Base-by-base conservation (phyloP, 768 basidiomycete species). In the Boletellus ananas region DNA sequence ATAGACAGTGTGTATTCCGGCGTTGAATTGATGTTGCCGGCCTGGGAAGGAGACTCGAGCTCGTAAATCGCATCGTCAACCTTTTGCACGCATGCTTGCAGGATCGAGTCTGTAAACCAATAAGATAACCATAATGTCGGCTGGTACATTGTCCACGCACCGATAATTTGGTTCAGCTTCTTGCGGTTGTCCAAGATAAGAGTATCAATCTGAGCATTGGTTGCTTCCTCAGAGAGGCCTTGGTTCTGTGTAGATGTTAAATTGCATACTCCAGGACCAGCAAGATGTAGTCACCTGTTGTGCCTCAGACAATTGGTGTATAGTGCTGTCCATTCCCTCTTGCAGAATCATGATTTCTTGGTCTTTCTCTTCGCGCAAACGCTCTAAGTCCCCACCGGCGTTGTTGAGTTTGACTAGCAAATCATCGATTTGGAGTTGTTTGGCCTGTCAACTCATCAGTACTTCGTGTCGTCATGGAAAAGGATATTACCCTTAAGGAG, bases 1-100 rank as follows among this genome's bases (percentile, higher is more conserved):
- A 98, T 94, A 1, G 96, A 96, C 16, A 97, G 75, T 1, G 94
- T 95, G 67, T 98, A 98, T 66, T 97, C 95, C 4, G 96, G 96
- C 0, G 96, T 98, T n/a, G 95, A 92, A 64, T 90, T 95, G 58
- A 87, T 79, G 70, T 98, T 97, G 34, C 95, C 96, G 4, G 88
- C 87, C 61, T 93, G 90, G 35, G 90, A 87, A 3, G 93, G 92
- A 4, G 96, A 96, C 69, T 99, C 95, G 36, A 99, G 79, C 68
- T 98, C 96, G 70, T 98, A 99, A 59, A 98, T 90, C 6, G 92
- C 81, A 62, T 98, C 94, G 58, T 99, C 96, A 21, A 99, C 87
- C 70, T 98, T 98, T 58, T 94, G 89, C 27, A 96, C 87, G 67
- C 95, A 97, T 4, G 92, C 90, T 66, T 96, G 91, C 18, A 99